These are phyloP conservation scores for Xerocomellus intermedius DNA, from an alignment of 768 basidiomycete genomes.

Conservation along the genomic window DNA sequence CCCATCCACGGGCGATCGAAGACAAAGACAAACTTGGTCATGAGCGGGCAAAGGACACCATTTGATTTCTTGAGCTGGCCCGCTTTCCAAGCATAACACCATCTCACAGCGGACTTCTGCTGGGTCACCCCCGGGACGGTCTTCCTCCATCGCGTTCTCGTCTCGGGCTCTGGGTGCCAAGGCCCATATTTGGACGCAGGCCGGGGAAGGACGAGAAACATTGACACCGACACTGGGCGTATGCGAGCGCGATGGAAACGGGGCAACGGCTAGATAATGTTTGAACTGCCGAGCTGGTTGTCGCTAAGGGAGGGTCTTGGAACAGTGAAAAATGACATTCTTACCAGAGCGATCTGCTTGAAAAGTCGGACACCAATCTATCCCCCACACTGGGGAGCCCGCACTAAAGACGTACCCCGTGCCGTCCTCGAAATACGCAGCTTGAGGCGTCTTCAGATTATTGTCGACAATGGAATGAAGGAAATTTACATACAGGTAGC, in stretches of 20 bases:
- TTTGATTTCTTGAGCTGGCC: constrained; percentile 76
- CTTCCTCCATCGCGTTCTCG: constrained; percentile 23
- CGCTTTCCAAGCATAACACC: constrained; percentile 80
- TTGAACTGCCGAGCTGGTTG: constrained; percentile 49
- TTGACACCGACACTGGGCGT: constrained; percentile 66
- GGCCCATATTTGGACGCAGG: constrained; percentile 89
- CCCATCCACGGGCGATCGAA: neutral
- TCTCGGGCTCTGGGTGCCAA: constrained; percentile 27
- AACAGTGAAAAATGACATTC: constrained; percentile 1
- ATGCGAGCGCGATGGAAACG: constrained; percentile 63
- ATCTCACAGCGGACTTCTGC: constrained; percentile 70
- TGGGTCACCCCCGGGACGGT: constrained; percentile 14
- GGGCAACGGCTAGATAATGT: constrained; percentile 84
- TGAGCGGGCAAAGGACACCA: constrained; percentile 93
- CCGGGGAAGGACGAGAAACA: constrained; percentile 49
- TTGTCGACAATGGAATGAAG: neutral
- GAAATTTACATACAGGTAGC: constrained; percentile 58
- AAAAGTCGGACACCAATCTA: constrained; percentile 92
- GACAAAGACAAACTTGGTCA: constrained; percentile 44
- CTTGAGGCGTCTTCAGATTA: constrained; percentile 38
- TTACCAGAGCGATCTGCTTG: constrained; percentile 53
- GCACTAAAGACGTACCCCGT: constrained; percentile 75
- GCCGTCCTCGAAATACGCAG: constrained; percentile 55
- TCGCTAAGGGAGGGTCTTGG: neutral
- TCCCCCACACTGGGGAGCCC: constrained; percentile 85